Evolutionary conservation across 2,329 filamentous ascomycete genomes (phyloP), one percentile per base, ranked within the genome.

Genomic region (Colletotrichum brevisporum): DNA sequence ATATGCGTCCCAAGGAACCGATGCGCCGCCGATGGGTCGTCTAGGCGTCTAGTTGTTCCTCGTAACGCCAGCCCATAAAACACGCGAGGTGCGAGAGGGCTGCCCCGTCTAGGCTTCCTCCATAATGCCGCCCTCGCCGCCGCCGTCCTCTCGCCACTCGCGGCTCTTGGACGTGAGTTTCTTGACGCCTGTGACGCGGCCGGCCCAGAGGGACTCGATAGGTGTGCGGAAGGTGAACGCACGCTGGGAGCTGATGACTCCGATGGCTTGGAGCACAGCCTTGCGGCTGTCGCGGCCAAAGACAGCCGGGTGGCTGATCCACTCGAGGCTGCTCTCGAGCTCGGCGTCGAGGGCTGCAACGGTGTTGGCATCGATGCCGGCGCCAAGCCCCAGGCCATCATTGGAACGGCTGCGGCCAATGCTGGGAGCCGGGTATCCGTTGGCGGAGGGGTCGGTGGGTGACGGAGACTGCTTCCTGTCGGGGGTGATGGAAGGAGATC

Each of bases 221-320:
- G 94, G 90, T 2, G 95, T 96, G 59, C 95, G 90, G 87, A 95
- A 98, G 0, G 96, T 98, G 78, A 95, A 97, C 12, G 92, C 95
- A 54, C 96, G 89, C 81, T 99, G 96, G 6, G 93, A 97, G 76
- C 93, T 96, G 74, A 99, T 98, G 71, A 98, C 95, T 6, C 96
- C 95, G 73, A 99, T 98, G 16, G 95, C 94, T 80, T 99, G 96
- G 26, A 99, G 86, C 2, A 99, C 95, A 5, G 95, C 94, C 83
- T 99, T 99, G 75, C 96, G 91, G 67, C 93, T 96, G 78, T 99
- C 96, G 45, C 96, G 90, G 9, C 93, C 92, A 78, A 99, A 99
- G 2, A 98, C 94, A 2, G 95, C 95, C 1, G 96, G 96, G 76
- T 99, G 96, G 77, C 92, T 94, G 80, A 99, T 98, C 96, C 96